Evolutionary conservation across 2,329 filamentous ascomycete species (phyloP), one percentile per base, ranked within the genome.

Genomic region (Fusarium coffeatum): DNA sequence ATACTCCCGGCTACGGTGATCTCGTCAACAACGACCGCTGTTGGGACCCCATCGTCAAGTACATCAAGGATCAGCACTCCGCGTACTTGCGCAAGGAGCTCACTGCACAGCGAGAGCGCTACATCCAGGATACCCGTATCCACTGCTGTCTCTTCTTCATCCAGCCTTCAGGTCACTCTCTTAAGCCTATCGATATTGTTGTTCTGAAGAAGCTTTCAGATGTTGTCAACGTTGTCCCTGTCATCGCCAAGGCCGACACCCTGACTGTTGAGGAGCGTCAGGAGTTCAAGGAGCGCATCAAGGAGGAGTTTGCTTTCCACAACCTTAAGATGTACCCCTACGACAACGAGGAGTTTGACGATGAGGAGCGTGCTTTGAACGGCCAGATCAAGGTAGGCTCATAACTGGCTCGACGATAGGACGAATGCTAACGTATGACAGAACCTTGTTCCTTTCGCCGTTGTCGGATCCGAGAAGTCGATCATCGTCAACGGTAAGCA

Each of bases 291-390:
- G 93, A 98, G 86, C 90, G 92, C 81, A 99, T 99, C 87, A 98
- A 97, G 92, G 96, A 98, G 87, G 96, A 99, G 83, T 99, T 99
- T 81, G 87, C 93, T 63, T 99, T 99, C 92, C 96, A 99, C 89
- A 98, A 98, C 88, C 89, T 99, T 79, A 95, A 97, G 88, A 99
- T 99, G 96, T 99, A 97, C 87, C 96, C 96, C 66, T 99, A 99
- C 82, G 96, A 99, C 83, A 98, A 98, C 80, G 96, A 99, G 77
- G 96, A 99, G 87, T 92, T 98, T 76, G 96, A 99, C 79, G 92
- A 96, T 72, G 96, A 99, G 86, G 96, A 99, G 86, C 92, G 93
- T 76, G 90, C 91, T 67, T 87, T 97, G 83, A 98, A 98, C 85
- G 90, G 89, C 64, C 93, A 97, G 80, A 99, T 99, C 85, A 98